Base-by-base conservation (phyloP, 1,284 basidiomycete species). In the Irpex rosettiformis region DNA sequence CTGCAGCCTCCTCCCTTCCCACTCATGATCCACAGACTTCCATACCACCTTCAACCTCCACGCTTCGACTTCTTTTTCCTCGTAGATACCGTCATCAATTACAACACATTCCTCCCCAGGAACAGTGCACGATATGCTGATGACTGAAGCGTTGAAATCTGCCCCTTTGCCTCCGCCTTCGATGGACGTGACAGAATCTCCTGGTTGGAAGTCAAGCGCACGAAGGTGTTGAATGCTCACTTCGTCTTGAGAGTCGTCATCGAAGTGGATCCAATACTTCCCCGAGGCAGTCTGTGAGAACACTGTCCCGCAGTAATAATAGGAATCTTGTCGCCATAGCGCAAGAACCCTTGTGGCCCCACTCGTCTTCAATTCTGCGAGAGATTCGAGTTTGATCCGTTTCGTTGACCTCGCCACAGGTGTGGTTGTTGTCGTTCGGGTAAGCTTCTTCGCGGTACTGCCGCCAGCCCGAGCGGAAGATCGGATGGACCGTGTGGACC, bases 241-340 rank as follows among this genome's bases (percentile, higher is more conserved):
- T 1, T 66, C 66, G 10, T 72, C 77, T 21, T 75, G 67, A 1
- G 76, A 77, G 2, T 67, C 72, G 65, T 91, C 89, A 63, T 89
- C 87, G 67, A 89, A 91, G 27, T 75, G 72, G 62, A 91, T 68
- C 16, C 64, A 57, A 66, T 81, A 86, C 24, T 62, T 67, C 8
- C 67, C 69, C 1, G 65, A 62, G 8, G 64, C 61, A 3, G 58
- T 59, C 13, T 64, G 65, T 16, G 64, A 55, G 59, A 82, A 64
- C 5, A 89, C 75, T 25, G 73, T 74, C 8, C 86, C 89, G 3
- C 84, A 67, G 65, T 87, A 91, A 69, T 80, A 91, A 61, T 80
- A 76, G 1, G 77, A 79, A 58, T 85, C 81, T 49, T 71, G 68
- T 61, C 77, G 81, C 86, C 86, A 90, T 8, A 85, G 66, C 1